These are phyloP conservation scores for Cercospora sesami DNA, from an alignment of 2,329 filamentous ascomycete species.

Conservation along the genomic window DNA sequence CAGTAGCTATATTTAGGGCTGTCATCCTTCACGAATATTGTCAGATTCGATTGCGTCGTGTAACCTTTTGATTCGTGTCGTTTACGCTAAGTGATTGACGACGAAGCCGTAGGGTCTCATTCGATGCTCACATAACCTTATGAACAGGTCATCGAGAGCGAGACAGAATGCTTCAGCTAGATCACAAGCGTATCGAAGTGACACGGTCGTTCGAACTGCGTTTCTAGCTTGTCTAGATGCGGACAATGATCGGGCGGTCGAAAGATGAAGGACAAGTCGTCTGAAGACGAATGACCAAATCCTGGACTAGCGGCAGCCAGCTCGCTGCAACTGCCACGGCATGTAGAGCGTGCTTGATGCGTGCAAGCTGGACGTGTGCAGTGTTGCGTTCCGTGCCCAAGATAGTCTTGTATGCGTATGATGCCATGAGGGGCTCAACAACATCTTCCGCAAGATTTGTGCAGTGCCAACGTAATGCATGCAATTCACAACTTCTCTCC, in stretches of 20 bases:
- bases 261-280: neutral
- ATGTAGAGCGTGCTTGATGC: neutral
- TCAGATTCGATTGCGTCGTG: neutral
- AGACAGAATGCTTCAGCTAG: no score
- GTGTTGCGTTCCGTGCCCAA: neutral
- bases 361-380: neutral
- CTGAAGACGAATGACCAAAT: no score
- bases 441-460: neutral
- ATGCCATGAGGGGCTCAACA: neutral
- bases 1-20: conserved; percentile 2
- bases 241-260: neutral
- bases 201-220: no score
- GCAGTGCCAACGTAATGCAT: neutral
- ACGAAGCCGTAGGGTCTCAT: neutral
- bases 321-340: neutral
- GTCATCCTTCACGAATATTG: neutral
- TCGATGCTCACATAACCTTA: no score
- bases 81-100: neutral
- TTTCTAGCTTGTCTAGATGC: neutral
- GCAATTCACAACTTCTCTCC: neutral
- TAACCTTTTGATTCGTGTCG: neutral
- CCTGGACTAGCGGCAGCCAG: neutral
- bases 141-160: no score
- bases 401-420: neutral
- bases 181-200: neutral